phyloP scores from a whole-genome alignment of 306 rosid species.

The Boehmeria nivea region DNA sequence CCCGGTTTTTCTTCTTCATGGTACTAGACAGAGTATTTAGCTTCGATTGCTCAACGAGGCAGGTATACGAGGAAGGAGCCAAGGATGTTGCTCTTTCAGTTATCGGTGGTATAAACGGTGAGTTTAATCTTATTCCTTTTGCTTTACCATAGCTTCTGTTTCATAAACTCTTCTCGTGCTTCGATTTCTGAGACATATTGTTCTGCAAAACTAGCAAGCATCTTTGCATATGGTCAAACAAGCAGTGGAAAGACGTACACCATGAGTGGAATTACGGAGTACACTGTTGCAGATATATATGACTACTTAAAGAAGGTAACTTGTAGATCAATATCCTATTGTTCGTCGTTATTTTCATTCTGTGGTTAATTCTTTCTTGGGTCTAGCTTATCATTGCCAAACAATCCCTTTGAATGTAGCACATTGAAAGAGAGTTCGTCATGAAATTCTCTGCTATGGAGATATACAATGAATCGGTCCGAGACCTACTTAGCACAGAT shows the following conservation, averaged over 20 bases:
- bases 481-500: slow-evolving; percentile 90
- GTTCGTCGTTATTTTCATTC: not conserved
- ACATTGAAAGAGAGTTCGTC: slow-evolving; percentile 71
- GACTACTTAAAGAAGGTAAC: slow-evolving; percentile 62
- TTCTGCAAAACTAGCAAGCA: slow-evolving; percentile 54
- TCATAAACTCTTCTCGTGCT: slow-evolving; percentile 19
- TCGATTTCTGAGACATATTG: not conserved
- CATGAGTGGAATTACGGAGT: slow-evolving; percentile 84
- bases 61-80: slow-evolving; percentile 88
- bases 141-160: slow-evolving; percentile 11
- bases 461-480: slow-evolving; percentile 96
- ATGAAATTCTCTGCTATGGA: slow-evolving; percentile 89
- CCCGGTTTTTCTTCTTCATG: slow-evolving; percentile 20
- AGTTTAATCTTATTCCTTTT: slow-evolving; percentile 28
- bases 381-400: slow-evolving; percentile 19
- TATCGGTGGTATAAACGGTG: slow-evolving; percentile 87
- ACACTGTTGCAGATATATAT: slow-evolving; percentile 74
- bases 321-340: not conserved
- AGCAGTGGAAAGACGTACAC: slow-evolving; percentile 98
- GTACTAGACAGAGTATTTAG: slow-evolving; percentile 78
- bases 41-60: slow-evolving; percentile 66
- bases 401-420: slow-evolving; percentile 38
- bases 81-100: slow-evolving; percentile 90
- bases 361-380: slow-evolving; percentile 20
- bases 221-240: slow-evolving; percentile 99